Evolutionary conservation across 495 filamentous ascomycete genomes (phyloP), one percentile per base, ranked within the genome.

Genomic region (Achaetomiella virescens): DNA sequence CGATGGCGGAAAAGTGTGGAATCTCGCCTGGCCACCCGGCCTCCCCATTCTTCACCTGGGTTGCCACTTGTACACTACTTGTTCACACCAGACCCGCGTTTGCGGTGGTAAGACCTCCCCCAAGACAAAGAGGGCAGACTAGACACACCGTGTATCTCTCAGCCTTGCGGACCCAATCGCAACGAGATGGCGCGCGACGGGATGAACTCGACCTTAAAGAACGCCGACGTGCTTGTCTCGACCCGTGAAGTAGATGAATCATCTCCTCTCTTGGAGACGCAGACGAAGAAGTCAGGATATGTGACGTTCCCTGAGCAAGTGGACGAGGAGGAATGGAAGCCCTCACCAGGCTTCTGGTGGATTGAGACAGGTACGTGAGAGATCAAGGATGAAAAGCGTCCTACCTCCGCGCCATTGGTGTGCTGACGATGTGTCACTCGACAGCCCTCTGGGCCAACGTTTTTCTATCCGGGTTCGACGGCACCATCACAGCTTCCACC

Each of bases 401-500:
- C 35, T 33, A 42, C 55, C 31, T 52, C 50, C 43, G 22, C 17
- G 9, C 27, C 27, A 15, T 15, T 25, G 9, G 14, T 11, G 6
- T 37, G 21, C 59, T 54, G 18, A 56, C 46, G 1, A 17, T 57
- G 3, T 64, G 61, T 58, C 64, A 68, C n/a, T 48, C 63, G 54
- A 55, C 55, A 78, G 80, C 81, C 1, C 79, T 85, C 37, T 82
- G 84, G 75, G 75, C 81, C 33, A 85, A 85, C 47, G 81, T 85
- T 9, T 85, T 87, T 48, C 73, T 87, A 5, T 75, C 77, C 15
- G 83, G 81, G 0, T 85, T 85, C 60, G 83, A 86, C 53, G 77
- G 81, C 6, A 87, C 82, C 6, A 84, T 85, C 63, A 85, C 81
- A 0, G 82, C 83, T 0, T 79, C 82, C 6, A 85, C 83, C 1